Percentiles rank a stretch among this genome's conserved stretches.
Evolutionary conservation across 1,139 yeast species (phyloP).

Genomic region (Trichomonascaceae sp.): DNA sequence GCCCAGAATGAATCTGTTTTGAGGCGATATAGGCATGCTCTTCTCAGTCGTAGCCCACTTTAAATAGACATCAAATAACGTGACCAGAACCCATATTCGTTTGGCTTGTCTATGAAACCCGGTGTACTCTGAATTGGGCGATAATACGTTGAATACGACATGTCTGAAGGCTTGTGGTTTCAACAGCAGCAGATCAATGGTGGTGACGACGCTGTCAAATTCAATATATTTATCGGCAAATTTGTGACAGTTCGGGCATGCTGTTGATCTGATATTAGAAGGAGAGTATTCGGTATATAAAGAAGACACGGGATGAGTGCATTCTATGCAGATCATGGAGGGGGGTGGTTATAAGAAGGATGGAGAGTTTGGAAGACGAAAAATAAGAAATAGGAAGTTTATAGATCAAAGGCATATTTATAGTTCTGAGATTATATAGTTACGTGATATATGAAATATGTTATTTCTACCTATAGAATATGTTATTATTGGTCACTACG

Average conservation of each 20-base stretch:
- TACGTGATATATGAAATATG: too few relatives aligned
- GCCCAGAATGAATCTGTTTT: constrained; percentile 32
- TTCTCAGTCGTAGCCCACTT: constrained; percentile 86
- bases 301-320: constrained; percentile 58
- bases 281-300: constrained; percentile 70
- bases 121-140: constrained; percentile 20
- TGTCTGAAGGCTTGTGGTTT: constrained; percentile 91
- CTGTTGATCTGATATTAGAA: constrained; percentile 72
- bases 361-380: background rate
- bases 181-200: constrained; percentile 73
- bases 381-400: background rate
- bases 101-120: constrained; percentile 25
- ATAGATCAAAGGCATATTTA: background rate
- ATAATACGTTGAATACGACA: constrained; percentile 69
- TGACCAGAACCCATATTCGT: constrained; percentile 56
- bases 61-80: constrained; percentile 84
- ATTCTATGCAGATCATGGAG: constrained; percentile 82
- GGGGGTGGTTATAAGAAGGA: background rate
- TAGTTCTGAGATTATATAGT: background rate
- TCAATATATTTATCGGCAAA: constrained; percentile 91
- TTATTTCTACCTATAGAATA: background rate
- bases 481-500: too few relatives aligned
- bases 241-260: constrained; percentile 63
- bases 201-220: constrained; percentile 74
- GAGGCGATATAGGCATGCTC: constrained; percentile 22